These are phyloP conservation scores for Boletus semigastroideus DNA, from an alignment of 1,284 basidiomycete genomes.

Conservation along the genomic window DNA sequence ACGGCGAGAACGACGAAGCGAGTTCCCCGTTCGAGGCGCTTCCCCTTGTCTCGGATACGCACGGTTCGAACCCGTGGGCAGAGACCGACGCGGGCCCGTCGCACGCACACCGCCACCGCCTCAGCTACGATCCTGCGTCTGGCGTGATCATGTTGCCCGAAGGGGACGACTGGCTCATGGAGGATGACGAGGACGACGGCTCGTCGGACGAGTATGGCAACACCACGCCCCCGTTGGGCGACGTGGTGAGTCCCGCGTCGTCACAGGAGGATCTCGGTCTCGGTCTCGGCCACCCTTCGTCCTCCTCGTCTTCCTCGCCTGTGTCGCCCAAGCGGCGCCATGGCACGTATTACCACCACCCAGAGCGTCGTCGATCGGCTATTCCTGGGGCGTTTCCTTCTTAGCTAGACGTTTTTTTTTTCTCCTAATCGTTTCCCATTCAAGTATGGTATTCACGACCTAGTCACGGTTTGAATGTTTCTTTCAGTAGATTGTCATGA, in stretches of 20 bases:
- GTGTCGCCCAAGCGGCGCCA: conserved; percentile 32
- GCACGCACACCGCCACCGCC: conserved; percentile 40
- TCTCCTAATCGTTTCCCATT: neutral
- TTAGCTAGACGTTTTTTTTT: neutral
- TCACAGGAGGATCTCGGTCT: conserved; percentile 28
- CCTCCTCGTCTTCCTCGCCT: conserved; percentile 10
- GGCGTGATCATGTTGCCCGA: conserved; percentile 86
- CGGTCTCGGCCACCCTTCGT: neutral
- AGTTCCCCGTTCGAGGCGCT: conserved; percentile 10
- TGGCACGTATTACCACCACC: conserved; percentile 34
- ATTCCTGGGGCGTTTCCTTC: conserved; percentile 31
- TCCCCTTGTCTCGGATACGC: conserved; percentile 17
- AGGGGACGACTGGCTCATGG: conserved; percentile 65
- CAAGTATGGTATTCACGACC: conserved; percentile 3
- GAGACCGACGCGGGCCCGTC: conserved; percentile 35
- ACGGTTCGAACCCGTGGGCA: conserved; percentile 54
- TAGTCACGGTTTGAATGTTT: neutral
- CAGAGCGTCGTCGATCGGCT: conserved; percentile 29
- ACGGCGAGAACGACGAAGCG: conserved; percentile 13
- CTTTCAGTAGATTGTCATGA: too few species aligned
- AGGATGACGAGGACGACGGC: conserved; percentile 39
- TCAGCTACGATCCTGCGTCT: conserved; percentile 77
- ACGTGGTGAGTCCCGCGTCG: conserved; percentile 17
- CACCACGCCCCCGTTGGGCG: conserved; percentile 19
- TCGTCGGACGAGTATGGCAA: conserved; percentile 34